Evolutionary conservation across 2,329 filamentous ascomycete species (phyloP), one percentile per base, ranked within the genome.

Genomic region (Colletotrichum sp.): DNA sequence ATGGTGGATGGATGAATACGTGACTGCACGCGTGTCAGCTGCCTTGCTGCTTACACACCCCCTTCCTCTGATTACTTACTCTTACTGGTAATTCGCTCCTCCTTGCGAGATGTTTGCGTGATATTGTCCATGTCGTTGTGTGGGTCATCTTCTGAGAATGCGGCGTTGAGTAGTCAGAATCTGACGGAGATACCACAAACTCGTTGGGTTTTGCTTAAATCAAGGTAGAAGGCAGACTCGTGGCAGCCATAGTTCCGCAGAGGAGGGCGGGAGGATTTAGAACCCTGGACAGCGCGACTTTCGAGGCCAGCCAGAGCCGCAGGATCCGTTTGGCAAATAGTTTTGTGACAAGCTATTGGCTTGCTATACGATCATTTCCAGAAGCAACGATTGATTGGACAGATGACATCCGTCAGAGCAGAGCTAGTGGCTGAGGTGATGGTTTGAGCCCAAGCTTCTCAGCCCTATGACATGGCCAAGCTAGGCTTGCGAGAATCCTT

Each of bases 41-140:
- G 72, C 43, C 43, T 72, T 43, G 34, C 63, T 54, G 72, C 72
- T 74, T 66, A 74, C 68, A 47, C 62, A 62, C 72, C 55, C 55
- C 34, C 24, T 43, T 57, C 69, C 18, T 38, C 21, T 21, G 47
- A 18, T 18, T 16, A 21, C 58, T 63, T 31, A 8, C 54, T 47
- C 29, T 29, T 38, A 24, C 34, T 36, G 63, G 31, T 33, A 36
- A 55, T 33, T 43, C 24, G 43, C 43, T 63, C 36, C 54, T 4
- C 11, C 29, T 51, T 64, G 57, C 24, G 13, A n/a, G n/a, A 27
- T 51, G 38, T 57, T 31, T 31, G 21, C n/a, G 33, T 66, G 47
- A 29, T 55, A 12, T 55, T 27, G 27, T 34, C 12, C n/a, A 29
- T 38, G 31, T 24, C 27, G 36, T 34, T 15, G 34, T 38, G 43